Evolutionary conservation across 164 flowering plant species (phyloP).

Genomic region (Piper betle): DNA sequence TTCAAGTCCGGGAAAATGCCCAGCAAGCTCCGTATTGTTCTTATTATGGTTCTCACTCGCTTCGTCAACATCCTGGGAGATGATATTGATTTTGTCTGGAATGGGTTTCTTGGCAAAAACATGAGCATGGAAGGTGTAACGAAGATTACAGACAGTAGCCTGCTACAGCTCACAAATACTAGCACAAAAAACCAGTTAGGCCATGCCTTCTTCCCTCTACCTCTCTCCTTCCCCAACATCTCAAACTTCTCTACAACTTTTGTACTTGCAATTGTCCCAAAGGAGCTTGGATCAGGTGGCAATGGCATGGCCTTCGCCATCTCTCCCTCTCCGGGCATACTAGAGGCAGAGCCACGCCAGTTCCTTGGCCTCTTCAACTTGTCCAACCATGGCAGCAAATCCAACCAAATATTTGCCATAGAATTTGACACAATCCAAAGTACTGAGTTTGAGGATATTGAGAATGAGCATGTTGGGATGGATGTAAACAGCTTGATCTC

Average conservation of each 20-base stretch:
- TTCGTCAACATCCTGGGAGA: not conserved
- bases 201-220: not conserved
- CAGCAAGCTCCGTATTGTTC: not conserved
- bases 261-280: not conserved
- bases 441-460: constrained; percentile 3
- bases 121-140: not conserved
- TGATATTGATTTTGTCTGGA: not conserved
- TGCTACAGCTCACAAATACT: not conserved
- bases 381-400: constrained; percentile 7
- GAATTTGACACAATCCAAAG: constrained; percentile 45
- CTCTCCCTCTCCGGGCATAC: constrained; percentile 18
- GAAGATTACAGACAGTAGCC: not conserved
- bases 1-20: not conserved
- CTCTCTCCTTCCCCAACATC: not conserved
- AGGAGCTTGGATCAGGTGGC: not conserved
- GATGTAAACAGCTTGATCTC: constrained; percentile 29
- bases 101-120: not conserved
- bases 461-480: constrained; percentile 40
- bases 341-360: constrained; percentile 17
- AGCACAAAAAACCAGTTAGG: not conserved
- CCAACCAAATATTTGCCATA: constrained; percentile 29
- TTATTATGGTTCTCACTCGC: not conserved
- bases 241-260: not conserved
- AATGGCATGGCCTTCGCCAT: constrained; percentile 10
- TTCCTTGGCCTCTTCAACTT: constrained; percentile 32